Conservation (phyloP, 768 basidiomycete species). For the Rubroboletus satanas region DNA sequence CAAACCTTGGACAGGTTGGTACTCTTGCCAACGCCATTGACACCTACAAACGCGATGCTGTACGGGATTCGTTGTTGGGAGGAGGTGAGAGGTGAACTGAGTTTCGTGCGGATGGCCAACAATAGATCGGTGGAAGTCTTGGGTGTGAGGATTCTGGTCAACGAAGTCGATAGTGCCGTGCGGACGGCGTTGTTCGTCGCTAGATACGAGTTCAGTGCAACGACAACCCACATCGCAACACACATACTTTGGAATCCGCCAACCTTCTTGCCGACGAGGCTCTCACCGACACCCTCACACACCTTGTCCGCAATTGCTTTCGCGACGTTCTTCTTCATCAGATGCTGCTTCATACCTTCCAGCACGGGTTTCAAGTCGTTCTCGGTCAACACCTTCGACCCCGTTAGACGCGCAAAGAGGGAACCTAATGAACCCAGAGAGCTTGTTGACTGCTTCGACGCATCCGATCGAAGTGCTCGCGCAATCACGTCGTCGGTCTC, state of each 20-base stretch:
- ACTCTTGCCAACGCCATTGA: constrained; percentile 98
- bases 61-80: constrained; percentile 82
- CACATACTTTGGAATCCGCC: constrained; percentile 82
- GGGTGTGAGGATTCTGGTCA: constrained; percentile 93
- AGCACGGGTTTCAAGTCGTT: constrained; percentile 84
- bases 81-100: constrained; percentile 68
- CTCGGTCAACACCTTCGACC: constrained; percentile 76
- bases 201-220: constrained; percentile 31
- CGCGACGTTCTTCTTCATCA: constrained; percentile 99
- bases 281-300: constrained; percentile 90
- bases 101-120: constrained; percentile 86
- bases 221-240: background rate
- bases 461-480: constrained; percentile 48
- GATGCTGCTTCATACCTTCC: constrained; percentile 93
- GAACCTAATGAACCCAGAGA: constrained; percentile 67
- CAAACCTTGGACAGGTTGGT: constrained; percentile 98
- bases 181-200: constrained; percentile 85
- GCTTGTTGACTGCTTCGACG: constrained; percentile 34
- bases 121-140: constrained; percentile 97
- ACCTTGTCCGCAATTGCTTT: constrained; percentile 93
- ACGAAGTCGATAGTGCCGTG: constrained; percentile 73
- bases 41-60: constrained; percentile 93
- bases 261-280: constrained; percentile 85
- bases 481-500: constrained; percentile 54
- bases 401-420: constrained; percentile 81